Evolutionary conservation across 192 early-diverging fungal species (phyloP).

Genomic region (Umbelopsis ramanniana): DNA sequence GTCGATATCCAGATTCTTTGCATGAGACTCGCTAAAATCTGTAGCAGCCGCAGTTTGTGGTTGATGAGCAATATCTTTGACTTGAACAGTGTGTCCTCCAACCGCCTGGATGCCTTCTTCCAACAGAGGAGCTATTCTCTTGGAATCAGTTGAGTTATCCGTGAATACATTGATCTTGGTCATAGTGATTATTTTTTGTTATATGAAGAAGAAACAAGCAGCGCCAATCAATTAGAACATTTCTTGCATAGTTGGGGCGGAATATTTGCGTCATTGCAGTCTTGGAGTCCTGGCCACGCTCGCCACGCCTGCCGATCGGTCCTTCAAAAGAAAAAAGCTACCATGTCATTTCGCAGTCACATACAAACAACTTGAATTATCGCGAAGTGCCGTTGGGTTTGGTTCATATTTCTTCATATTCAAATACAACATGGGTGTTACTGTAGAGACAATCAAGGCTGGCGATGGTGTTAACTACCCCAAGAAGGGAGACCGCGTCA

Average conservation of each 20-base stretch:
- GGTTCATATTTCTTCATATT: conserved; percentile 6
- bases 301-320: no score
- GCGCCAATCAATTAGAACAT: no score
- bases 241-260: no score
- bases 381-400: neutral
- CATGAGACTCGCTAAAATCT: conserved; percentile 3
- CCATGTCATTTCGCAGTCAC: conserved; percentile 17
- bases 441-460: conserved; percentile 40
- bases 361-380: neutral
- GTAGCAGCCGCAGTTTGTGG: neutral
- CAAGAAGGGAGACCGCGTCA: conserved; percentile 67
- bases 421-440: conserved; percentile 37
- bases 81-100: neutral
- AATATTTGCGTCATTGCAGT: no score
- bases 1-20: conserved; percentile 18
- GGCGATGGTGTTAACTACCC: conserved; percentile 60
- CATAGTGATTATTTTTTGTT: neutral
- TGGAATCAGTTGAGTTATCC: conserved; percentile 13
- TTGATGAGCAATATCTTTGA: conserved; percentile 7
- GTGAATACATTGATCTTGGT: conserved; percentile 26
- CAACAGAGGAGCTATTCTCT: conserved; percentile 3
- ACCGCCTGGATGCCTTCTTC: conserved; percentile 4
- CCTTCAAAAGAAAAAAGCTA: neutral
- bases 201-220: no score
- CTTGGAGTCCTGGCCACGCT: no score